Percentiles rank a stretch among this genome's conserved stretches.
These are phyloP conservation scores for Scedosporium dehoogii DNA, from an alignment of 2,329 filamentous ascomycete species.

Conservation along the genomic window DNA sequence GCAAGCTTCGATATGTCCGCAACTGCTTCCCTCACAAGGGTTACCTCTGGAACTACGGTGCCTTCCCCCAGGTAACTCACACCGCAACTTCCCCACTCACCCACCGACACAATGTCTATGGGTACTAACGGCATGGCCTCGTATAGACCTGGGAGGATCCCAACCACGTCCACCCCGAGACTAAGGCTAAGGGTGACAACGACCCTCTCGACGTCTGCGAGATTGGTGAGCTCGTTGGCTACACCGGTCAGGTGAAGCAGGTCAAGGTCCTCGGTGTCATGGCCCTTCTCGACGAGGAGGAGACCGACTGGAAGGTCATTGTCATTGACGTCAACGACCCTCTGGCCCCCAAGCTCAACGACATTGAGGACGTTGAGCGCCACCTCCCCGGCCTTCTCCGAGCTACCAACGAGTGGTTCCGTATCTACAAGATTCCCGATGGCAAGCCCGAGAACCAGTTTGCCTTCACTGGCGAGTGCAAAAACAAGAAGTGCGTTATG, in stretches of 20 bases:
- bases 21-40: conserved; percentile 99
- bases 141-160: conserved; percentile 99
- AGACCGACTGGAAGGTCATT: conserved; percentile 99
- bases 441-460: conserved; percentile 99
- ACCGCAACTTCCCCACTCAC: neutral
- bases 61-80: conserved; percentile 80
- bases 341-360: conserved; percentile 90
- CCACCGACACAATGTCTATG: neutral
- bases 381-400: conserved; percentile 94
- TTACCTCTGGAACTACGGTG: conserved; percentile 99
- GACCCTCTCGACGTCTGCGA: conserved; percentile 99
- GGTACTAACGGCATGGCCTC: neutral
- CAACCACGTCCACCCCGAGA: conserved; percentile 91
- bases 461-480: conserved; percentile 99
- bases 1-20: conserved; percentile 97
- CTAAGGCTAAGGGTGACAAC: conserved; percentile 99
- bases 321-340: conserved; percentile 98
- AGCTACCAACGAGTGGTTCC: conserved; percentile 99
- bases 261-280: conserved; percentile 99
- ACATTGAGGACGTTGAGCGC: conserved; percentile 97
- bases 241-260: conserved; percentile 95
- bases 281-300: conserved; percentile 97
- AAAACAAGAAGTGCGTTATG: conserved; percentile 80
- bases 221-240: conserved; percentile 95
- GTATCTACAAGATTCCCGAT: conserved; percentile 99